Evolutionary conservation across 148 eudicot genomes (phyloP).

Genomic region (Fagopyrum esculentum): DNA sequence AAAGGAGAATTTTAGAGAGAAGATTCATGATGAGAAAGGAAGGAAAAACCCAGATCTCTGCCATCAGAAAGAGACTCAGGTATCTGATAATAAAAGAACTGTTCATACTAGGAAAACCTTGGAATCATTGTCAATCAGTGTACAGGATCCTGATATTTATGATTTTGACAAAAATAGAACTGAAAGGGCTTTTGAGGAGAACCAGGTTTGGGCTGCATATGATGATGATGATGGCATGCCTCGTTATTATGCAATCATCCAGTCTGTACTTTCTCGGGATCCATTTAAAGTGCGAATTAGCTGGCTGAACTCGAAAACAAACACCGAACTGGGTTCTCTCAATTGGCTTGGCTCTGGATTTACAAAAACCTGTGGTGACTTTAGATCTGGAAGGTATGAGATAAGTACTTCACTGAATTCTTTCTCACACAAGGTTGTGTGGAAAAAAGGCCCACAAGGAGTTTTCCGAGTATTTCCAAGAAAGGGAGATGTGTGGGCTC

Average conservation of each 20-base stretch:
- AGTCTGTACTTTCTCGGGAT: conserved; percentile 35
- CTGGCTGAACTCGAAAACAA: conserved; percentile 55
- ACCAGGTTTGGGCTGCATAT: conserved; percentile 77
- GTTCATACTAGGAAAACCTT: conserved; percentile 16
- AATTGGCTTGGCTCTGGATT: conserved; percentile 40
- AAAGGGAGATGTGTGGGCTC: conserved; percentile 68
- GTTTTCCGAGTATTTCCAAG: conserved; percentile 44
- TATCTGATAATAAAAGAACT: conserved; percentile 14
- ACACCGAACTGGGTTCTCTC: conserved; percentile 27
- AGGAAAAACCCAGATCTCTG: conserved; percentile 13
- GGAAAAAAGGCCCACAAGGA: conserved; percentile 43
- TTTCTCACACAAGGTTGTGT: conserved; percentile 64
- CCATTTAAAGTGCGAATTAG: conserved; percentile 51
- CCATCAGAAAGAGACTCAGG: neutral
- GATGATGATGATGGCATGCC: conserved; percentile 77
- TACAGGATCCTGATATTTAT: conserved; percentile 57
- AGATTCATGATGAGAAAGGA: conserved; percentile 18
- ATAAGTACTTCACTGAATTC: conserved; percentile 30
- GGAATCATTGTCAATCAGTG: conserved; percentile 30
- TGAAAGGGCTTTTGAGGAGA: conserved; percentile 46
- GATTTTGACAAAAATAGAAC: conserved; percentile 57
- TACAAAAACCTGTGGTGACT: conserved; percentile 57
- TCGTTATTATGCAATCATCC: conserved; percentile 53
- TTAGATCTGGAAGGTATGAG: conserved; percentile 41
- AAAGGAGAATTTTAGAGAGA: conserved; percentile 20